Percentiles rank a stretch among this genome's conserved stretches.
Evolutionary conservation across 306 rosid genomes (phyloP).

Genomic region (barrel medic (Medicago truncatula)): DNA sequence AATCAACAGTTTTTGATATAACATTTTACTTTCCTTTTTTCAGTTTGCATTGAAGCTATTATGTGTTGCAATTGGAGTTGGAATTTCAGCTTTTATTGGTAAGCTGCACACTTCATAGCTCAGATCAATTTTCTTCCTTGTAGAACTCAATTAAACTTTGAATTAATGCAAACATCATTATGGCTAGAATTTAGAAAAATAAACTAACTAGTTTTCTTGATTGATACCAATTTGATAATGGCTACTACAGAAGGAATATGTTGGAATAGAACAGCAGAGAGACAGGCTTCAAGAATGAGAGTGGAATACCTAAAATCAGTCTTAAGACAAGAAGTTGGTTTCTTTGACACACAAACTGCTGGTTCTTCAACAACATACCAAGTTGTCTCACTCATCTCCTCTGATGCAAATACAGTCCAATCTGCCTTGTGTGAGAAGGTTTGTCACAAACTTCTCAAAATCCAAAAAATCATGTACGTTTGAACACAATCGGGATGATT

Average conservation of each 20-base stretch:
- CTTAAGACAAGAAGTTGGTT: constrained; percentile 88
- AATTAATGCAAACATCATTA: constrained; percentile 14
- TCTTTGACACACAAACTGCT: constrained; percentile 73
- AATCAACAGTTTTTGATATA: constrained; percentile 35
- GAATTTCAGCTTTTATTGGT: constrained; percentile 84
- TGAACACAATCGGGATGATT: not conserved
- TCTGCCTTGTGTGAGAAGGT: constrained; percentile 89
- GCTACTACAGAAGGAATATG: constrained; percentile 77
- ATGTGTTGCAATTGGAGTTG: constrained; percentile 79
- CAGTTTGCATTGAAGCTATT: constrained; percentile 79
- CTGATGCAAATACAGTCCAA: constrained; percentile 81
- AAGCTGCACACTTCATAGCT: constrained; percentile 30
- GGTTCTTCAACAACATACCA: constrained; percentile 80
- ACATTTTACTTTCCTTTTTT: constrained; percentile 28
- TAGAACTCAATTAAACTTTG: not conserved
- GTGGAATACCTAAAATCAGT: constrained; percentile 80
- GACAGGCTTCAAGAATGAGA: constrained; percentile 88
- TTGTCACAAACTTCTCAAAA: not conserved
- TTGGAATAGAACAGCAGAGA: constrained; percentile 89
- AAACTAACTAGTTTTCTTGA: constrained; percentile 36
- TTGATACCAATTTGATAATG: constrained; percentile 33
- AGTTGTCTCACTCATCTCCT: constrained; percentile 79
- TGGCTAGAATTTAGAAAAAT: constrained; percentile 17
- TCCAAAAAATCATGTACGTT: not conserved
- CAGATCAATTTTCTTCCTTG: constrained; percentile 14